Conservation (phyloP, 2,329 filamentous ascomycete species). For the Pseudocercospora fuligena region DNA sequence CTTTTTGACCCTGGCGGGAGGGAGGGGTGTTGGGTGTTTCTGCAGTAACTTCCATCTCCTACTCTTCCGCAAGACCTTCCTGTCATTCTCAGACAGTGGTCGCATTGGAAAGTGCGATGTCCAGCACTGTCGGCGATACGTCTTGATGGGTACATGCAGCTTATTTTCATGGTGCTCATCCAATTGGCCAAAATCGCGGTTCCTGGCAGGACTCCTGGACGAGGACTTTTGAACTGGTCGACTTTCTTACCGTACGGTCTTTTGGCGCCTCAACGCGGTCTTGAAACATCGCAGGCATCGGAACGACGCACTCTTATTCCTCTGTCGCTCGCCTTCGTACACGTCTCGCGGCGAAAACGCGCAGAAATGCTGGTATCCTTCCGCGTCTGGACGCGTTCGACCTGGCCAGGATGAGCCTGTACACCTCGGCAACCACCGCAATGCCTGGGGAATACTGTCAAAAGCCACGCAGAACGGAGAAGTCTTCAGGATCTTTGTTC, state of each 20-base stretch:
- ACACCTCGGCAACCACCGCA: not conserved
- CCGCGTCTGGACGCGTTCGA: not conserved
- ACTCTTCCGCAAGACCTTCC: not conserved
- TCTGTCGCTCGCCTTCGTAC: not conserved
- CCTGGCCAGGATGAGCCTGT: not conserved
- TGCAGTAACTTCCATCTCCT: no score
- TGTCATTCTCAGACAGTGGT: not conserved
- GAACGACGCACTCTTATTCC: no score
- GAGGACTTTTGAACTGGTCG: not conserved
- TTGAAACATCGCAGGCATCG: no score
- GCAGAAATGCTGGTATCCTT: no score
- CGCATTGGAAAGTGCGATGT: not conserved
- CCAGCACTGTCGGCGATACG: not conserved
- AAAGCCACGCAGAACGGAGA: not conserved
- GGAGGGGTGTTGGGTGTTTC: no score
- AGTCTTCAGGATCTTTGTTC: not conserved
- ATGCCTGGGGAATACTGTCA: not conserved
- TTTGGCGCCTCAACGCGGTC: not conserved
- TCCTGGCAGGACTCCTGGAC: not conserved
- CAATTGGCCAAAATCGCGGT: constrained; percentile 4
- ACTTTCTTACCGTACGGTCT: not conserved
- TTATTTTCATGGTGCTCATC: not conserved
- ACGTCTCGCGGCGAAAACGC: not conserved
- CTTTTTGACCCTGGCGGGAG: no score
- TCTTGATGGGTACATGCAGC: not conserved